These are phyloP conservation scores for Apiotrichum mycotoxinovorans DNA, from an alignment of 1,284 basidiomycete genomes.

Conservation along the genomic window DNA sequence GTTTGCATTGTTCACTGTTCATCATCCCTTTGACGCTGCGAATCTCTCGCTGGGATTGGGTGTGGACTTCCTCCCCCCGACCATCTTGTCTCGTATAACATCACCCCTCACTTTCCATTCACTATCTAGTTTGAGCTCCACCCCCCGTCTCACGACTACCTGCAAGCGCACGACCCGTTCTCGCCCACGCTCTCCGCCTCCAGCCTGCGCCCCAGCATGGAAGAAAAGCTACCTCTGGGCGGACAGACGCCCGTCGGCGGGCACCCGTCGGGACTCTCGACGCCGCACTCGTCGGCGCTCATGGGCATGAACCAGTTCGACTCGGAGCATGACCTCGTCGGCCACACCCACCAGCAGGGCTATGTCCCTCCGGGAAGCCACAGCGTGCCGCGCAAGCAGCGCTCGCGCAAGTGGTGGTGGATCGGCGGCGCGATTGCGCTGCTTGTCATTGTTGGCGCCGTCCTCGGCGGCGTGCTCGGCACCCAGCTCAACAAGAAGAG, in stretches of 20 bases:
- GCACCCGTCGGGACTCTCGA: neutral
- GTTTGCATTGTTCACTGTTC: too few species aligned
- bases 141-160: neutral
- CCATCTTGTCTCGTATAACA: too few species aligned
- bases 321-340: neutral
- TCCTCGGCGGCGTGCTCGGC: slow-evolving; percentile 3
- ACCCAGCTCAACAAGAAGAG: slow-evolving; percentile 5
- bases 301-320: neutral
- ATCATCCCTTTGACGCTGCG: too few species aligned
- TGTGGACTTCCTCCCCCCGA: too few species aligned
- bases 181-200: neutral
- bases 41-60: too few species aligned
- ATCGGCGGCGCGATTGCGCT: neutral
- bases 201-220: neutral
- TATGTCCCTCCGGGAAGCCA: neutral
- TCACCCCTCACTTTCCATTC: too few species aligned
- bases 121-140: neutral
- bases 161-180: neutral
- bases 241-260: neutral
- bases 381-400: neutral
- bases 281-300: neutral
- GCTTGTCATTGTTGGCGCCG: neutral
- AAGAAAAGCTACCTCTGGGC: too few species aligned
- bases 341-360: neutral
- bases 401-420: neutral